Evolutionary conservation across 257 asterid species (phyloP).

Genomic region (Leonotis leonurus): DNA sequence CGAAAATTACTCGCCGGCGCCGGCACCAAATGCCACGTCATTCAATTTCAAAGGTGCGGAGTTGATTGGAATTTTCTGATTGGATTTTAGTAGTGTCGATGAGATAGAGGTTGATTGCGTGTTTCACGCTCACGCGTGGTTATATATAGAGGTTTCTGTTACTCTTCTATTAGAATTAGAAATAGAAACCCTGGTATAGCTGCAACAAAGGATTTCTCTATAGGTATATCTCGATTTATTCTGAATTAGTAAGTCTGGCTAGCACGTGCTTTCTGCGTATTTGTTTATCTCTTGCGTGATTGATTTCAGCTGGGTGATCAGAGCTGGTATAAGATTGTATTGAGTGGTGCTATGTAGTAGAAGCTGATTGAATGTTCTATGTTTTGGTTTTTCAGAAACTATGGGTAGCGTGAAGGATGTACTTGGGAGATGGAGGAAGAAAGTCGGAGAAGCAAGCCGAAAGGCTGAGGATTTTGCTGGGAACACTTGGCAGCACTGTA

Average conservation of each 20-base stretch:
- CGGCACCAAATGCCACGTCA: conserved; percentile 40
- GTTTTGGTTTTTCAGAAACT: conserved; percentile 42
- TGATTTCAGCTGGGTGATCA: background rate
- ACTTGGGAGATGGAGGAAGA: conserved; percentile 88
- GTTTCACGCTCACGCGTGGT: background rate
- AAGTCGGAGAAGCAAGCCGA: conserved; percentile 77
- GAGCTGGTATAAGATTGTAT: background rate
- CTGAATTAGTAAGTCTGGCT: conserved; percentile 2
- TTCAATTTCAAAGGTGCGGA: conserved; percentile 66
- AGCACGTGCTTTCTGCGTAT: background rate
- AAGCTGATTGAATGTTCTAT: background rate
- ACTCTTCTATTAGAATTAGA: background rate
- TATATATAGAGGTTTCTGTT: background rate
- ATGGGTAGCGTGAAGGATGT: conserved; percentile 75
- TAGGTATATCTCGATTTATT: background rate
- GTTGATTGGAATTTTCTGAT: conserved; percentile 17
- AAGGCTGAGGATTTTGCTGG: conserved; percentile 95
- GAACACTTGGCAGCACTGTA: conserved; percentile 97
- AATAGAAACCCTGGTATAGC: background rate
- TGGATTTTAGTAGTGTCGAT: conserved; percentile 27
- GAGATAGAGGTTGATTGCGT: conserved; percentile 10
- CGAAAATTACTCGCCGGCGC: conserved; percentile 50
- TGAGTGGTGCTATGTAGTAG: background rate
- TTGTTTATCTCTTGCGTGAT: background rate
- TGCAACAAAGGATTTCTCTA: background rate